Percentiles rank a stretch among this genome's conserved stretches.
Conservation (phyloP, 176 grass and related monocot genomes). For the Aegilops longissima region DNA sequence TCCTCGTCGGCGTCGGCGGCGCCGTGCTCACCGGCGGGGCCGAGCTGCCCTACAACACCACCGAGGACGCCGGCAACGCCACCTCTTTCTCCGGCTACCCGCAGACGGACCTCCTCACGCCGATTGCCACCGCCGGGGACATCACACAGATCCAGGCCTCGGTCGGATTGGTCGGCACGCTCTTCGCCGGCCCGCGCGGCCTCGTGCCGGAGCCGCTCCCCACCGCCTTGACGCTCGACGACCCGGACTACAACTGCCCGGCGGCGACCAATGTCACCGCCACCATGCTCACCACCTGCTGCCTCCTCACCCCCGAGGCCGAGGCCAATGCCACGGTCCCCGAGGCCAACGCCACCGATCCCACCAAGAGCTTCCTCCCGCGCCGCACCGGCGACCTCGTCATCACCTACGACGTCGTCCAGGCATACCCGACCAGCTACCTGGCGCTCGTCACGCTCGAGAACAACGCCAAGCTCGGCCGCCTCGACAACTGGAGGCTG, state of each 20-base stretch:
- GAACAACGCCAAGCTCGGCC: slow-evolving; percentile 77
- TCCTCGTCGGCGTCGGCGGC: slow-evolving; percentile 61
- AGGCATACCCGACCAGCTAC: slow-evolving; percentile 66
- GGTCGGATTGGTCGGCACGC: slow-evolving; percentile 64
- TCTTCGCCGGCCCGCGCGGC: slow-evolving; percentile 50
- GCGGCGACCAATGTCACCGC: slow-evolving; percentile 7
- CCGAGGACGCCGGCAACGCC: slow-evolving; percentile 54
- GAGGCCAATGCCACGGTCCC: slow-evolving; percentile 48
- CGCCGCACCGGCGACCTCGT: slow-evolving; percentile 73
- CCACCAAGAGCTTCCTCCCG: slow-evolving; percentile 53
- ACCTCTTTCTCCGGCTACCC: slow-evolving; percentile 86
- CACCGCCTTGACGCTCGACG: slow-evolving; percentile 42
- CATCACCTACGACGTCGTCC: slow-evolving; percentile 79
- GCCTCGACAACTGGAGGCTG: slow-evolving; percentile 86
- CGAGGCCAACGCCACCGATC: slow-evolving; percentile 42
- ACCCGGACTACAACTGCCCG: slow-evolving; percentile 62
- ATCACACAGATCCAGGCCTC: slow-evolving; percentile 43
- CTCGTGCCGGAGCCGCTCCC: slow-evolving; percentile 61
- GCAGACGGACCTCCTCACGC: slow-evolving; percentile 74
- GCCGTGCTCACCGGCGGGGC: slow-evolving; percentile 70
- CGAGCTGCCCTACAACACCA: slow-evolving; percentile 76
- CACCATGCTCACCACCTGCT: slow-evolving; percentile 45
- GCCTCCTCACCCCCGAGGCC: slow-evolving; percentile 64
- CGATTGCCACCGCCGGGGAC: slow-evolving; percentile 74
- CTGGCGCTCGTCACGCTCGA: slow-evolving; percentile 84